A percentile compares a stretch with the other conserved stretches of the same genome.
These are phyloP conservation scores for Pichia inconspicua DNA, from an alignment of 1,139 yeast genomes.

Conservation along the genomic window DNA sequence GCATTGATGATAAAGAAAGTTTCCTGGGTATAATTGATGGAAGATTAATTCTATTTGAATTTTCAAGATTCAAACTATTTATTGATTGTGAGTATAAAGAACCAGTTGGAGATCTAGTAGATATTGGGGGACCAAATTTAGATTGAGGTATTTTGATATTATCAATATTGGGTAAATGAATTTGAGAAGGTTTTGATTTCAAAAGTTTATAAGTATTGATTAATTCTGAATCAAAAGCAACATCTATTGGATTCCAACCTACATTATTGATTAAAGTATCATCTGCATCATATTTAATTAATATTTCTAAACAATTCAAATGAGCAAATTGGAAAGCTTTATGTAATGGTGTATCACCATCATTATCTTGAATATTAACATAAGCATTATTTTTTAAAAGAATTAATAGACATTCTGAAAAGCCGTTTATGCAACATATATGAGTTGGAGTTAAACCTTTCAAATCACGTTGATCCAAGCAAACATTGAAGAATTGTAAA, in stretches of 20 bases:
- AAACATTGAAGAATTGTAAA: slow-evolving; percentile 61
- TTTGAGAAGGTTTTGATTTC: slow-evolving; percentile 2
- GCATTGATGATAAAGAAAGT: slow-evolving; percentile 88
- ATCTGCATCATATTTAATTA: slow-evolving; percentile 47
- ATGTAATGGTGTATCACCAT: slow-evolving; percentile 75
- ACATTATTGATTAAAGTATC: slow-evolving; percentile 44
- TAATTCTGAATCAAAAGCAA: slow-evolving; percentile 44
- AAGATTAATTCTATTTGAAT: slow-evolving; percentile 14
- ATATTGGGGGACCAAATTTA: slow-evolving; percentile 5
- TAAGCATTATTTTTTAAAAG: slow-evolving; percentile 79
- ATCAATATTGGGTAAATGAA: not conserved
- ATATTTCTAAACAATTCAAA: slow-evolving; percentile 51
- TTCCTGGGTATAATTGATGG: slow-evolving; percentile 68
- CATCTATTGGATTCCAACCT: slow-evolving; percentile 67
- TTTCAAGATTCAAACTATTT: not conserved
- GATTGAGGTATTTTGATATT: slow-evolving; percentile 6
- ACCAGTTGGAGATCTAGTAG: slow-evolving; percentile 2
- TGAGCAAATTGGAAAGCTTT: slow-evolving; percentile 74
- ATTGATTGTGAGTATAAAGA: slow-evolving; percentile 5
- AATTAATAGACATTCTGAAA: slow-evolving; percentile 60
- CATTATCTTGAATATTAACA: slow-evolving; percentile 47
- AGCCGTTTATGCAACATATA: slow-evolving; percentile 60
- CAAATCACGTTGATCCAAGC: slow-evolving; percentile 54
- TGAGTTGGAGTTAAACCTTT: slow-evolving; percentile 65
- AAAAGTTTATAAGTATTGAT: slow-evolving; percentile 28